A percentile compares a stretch with the other conserved stretches of the same genome.
phyloP scores from a whole-genome alignment of 139 green algal genomes.

The Picochlorum sp. region DNA sequence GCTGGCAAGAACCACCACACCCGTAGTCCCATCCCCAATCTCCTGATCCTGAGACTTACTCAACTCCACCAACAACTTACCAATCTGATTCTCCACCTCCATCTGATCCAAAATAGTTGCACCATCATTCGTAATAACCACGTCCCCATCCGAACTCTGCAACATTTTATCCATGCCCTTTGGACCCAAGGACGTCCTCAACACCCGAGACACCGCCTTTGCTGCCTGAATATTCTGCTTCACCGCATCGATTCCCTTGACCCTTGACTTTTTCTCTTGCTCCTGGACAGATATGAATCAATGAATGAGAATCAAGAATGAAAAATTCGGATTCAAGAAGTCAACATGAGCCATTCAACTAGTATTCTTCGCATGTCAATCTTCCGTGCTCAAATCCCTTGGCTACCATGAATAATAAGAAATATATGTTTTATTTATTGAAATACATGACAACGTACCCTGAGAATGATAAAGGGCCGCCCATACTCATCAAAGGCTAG shows the following conservation, averaged over 20 bases:
- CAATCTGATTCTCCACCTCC: conserved; percentile 99
- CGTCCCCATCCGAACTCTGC: conserved; percentile 90
- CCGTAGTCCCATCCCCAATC: conserved; percentile 87
- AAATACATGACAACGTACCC: conserved; percentile 38
- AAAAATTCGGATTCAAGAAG: background rate
- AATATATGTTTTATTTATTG: too few species aligned
- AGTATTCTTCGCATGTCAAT: too few species aligned
- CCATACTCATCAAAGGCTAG: conserved; percentile 97
- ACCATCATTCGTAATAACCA: conserved; percentile 98
- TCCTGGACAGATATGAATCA: conserved; percentile 46
- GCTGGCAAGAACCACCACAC: conserved; percentile 80
- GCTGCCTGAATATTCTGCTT: conserved; percentile 95
- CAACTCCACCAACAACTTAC: conserved; percentile 96
- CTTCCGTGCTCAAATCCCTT: too few species aligned
- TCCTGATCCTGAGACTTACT: conserved; percentile 70
- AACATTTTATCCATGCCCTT: conserved; percentile 99
- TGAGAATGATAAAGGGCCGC: conserved; percentile 93
- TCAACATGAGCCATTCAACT: background rate
- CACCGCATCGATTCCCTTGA: conserved; percentile 88
- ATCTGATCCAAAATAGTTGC: conserved; percentile 99
- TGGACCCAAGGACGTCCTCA: conserved; percentile 74
- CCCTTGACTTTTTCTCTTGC: conserved; percentile 77
- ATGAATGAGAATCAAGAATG: too few species aligned
- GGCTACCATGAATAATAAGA: too few species aligned
- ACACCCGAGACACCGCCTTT: conserved; percentile 81